These are phyloP conservation scores for Aspergillus nanangensis DNA, from an alignment of 495 filamentous ascomycete genomes.

Conservation along the genomic window DNA sequence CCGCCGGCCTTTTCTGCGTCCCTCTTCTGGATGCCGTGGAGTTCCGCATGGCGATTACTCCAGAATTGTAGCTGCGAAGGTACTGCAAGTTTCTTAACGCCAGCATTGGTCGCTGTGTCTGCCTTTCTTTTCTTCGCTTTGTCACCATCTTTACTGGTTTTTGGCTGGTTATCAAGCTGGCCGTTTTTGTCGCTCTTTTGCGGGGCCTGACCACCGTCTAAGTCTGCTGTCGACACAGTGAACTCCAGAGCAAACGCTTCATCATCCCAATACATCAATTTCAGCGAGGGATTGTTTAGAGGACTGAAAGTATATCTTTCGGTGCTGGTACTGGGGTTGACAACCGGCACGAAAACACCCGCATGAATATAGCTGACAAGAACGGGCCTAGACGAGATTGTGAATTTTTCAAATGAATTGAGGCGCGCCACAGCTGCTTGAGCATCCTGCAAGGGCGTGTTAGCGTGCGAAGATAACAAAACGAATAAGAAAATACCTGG, in stretches of 20 bases:
- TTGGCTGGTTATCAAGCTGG: conserved; percentile 36
- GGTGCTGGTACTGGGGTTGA: conserved; percentile 50
- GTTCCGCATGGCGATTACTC: conserved; percentile 79
- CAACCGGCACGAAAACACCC: conserved; percentile 78
- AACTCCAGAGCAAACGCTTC: conserved; percentile 69
- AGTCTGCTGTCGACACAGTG: conserved; percentile 51
- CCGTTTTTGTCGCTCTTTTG: conserved; percentile 28
- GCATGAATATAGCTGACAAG: conserved; percentile 76
- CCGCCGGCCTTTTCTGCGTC: conserved; percentile 22
- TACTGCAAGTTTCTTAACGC: conserved; percentile 46
- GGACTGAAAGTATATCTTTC: conserved; percentile 68
- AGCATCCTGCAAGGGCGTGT: conserved; percentile 58
- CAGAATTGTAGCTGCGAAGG: conserved; percentile 79
- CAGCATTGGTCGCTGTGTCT: conserved; percentile 35
- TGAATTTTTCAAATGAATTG: conserved; percentile 74
- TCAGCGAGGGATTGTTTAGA: conserved; percentile 62
- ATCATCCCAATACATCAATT: conserved; percentile 82
- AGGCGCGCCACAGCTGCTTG: conserved; percentile 71
- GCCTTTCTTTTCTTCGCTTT: conserved; percentile 73
- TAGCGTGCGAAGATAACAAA: too few relatives aligned
- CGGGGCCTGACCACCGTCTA: conserved; percentile 17
- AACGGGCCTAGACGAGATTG: conserved; percentile 75
- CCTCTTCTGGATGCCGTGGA: conserved; percentile 57
- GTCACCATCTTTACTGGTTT: conserved; percentile 44
- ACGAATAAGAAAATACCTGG: conserved; percentile 46